A percentile compares a stretch with the other conserved stretches of the same genome.
Evolutionary conservation across 2,329 filamentous ascomycete species (phyloP).

Genomic region (Colletotrichum somersetense): DNA sequence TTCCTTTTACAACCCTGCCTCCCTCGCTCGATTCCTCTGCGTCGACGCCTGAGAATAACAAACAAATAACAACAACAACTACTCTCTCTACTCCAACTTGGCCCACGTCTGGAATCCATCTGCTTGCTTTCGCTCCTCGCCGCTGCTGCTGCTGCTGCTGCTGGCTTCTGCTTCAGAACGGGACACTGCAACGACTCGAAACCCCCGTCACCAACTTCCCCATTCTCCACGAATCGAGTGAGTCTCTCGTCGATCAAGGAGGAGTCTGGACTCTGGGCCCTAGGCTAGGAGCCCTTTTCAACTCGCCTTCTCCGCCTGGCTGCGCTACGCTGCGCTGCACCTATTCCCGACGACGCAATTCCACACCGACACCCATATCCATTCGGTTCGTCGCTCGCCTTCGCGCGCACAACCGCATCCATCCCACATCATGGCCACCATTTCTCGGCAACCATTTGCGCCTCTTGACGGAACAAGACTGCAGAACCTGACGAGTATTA

Average conservation of each 20-base stretch:
- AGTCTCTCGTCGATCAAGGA: conserved; percentile 31
- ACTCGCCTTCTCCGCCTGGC: conserved; percentile 11
- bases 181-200: conserved; percentile 16
- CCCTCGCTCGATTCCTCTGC: conserved; percentile 30
- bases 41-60: conserved; percentile 33
- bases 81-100: conserved; percentile 24
- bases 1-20: conserved; percentile 23
- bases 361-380: conserved; percentile 13
- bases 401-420: conserved; percentile 27
- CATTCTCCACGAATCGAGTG: conserved; percentile 35
- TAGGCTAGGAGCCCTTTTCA: neutral
- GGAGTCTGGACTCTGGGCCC: conserved; percentile 12
- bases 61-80: conserved; percentile 30
- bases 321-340: conserved; percentile 7
- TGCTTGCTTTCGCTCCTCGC: conserved; percentile 23
- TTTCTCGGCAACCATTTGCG: conserved; percentile 79
- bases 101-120: conserved; percentile 26
- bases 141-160: neutral
- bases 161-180: neutral
- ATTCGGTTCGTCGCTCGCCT: conserved; percentile 13
- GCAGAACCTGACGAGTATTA: conserved; percentile 78
- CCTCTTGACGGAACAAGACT: conserved; percentile 77
- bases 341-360: conserved; percentile 9
- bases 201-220: neutral
- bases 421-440: conserved; percentile 62